phyloP scores from a whole-genome alignment of 306 rosid genomes.

The Quercus gilva region DNA sequence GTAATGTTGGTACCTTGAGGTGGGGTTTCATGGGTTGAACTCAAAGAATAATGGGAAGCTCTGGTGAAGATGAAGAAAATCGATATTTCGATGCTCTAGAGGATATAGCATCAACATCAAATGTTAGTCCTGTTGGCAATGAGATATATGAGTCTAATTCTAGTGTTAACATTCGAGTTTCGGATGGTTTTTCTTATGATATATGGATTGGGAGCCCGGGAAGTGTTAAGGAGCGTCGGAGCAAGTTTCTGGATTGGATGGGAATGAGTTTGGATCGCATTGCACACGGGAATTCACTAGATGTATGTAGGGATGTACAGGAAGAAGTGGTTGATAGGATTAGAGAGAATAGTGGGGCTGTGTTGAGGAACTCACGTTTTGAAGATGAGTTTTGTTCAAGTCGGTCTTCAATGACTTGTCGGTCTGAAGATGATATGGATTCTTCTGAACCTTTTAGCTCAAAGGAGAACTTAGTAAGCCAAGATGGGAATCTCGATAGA shows the following conservation, averaged over 20 bases:
- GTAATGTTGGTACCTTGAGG: slow-evolving; percentile 63
- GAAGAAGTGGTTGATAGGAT: slow-evolving; percentile 43
- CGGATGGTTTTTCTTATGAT: slow-evolving; percentile 42
- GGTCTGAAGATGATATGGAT: slow-evolving; percentile 23
- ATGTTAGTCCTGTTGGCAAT: slow-evolving; percentile 36
- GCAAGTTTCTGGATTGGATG: slow-evolving; percentile 60
- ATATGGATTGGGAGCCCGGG: slow-evolving; percentile 67
- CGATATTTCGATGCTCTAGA: slow-evolving; percentile 82
- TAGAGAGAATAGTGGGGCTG: slow-evolving; percentile 38
- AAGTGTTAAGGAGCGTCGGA: slow-evolving; percentile 71
- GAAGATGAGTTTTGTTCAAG: slow-evolving; percentile 61
- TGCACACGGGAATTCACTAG: slow-evolving; percentile 29
- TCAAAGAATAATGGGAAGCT: slow-evolving; percentile 65
- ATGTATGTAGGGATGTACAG: slow-evolving; percentile 16
- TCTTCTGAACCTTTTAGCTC: slow-evolving; percentile 33
- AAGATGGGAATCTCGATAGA: slow-evolving; percentile 30
- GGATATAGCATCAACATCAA: slow-evolving; percentile 55
- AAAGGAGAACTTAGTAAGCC: slow-evolving; percentile 25
- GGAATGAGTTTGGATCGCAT: slow-evolving; percentile 40
- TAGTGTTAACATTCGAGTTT: slow-evolving; percentile 15
- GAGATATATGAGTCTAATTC: slow-evolving; percentile 34
- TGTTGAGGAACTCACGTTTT: slow-evolving; percentile 28
- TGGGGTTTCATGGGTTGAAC: slow-evolving; percentile 82
- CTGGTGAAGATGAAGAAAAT: slow-evolving; percentile 64
- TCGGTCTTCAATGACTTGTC: slow-evolving; percentile 52